Conservation (phyloP, 495 filamentous ascomycete species). For the Aspergillus mulundensis region DNA sequence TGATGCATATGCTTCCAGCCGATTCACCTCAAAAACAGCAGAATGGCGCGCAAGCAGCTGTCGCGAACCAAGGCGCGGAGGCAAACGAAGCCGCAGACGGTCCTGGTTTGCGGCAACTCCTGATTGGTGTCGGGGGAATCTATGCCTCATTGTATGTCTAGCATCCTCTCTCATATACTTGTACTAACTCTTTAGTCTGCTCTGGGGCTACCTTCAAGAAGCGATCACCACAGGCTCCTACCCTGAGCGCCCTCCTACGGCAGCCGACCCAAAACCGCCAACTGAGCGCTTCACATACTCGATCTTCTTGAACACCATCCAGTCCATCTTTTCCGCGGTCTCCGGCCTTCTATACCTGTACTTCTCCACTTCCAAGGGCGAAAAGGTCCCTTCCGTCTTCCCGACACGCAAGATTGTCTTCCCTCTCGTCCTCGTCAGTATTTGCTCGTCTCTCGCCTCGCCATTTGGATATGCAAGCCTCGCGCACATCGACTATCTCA, state of each 20-base stretch:
- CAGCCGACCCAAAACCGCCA: constrained; percentile 48
- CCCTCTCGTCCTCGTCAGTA: constrained; percentile 79
- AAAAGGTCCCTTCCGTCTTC: constrained; percentile 62
- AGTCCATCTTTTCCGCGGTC: constrained; percentile 82
- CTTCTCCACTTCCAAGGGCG: constrained; percentile 55
- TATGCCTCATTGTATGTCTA: constrained; percentile 86
- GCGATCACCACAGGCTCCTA: constrained; percentile 95
- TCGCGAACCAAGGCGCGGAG: constrained; percentile 38
- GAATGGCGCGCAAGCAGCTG: constrained; percentile 21
- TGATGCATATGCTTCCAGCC: constrained; percentile 40
- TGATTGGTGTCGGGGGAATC: constrained; percentile 87
- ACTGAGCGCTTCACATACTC: constrained; percentile 80
- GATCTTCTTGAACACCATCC: constrained; percentile 92
- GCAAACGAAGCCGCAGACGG: constrained; percentile 32
- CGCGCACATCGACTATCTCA: constrained; percentile 96
- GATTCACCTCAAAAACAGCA: constrained; percentile 25
- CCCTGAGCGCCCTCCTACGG: constrained; percentile 34
- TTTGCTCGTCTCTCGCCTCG: constrained; percentile 81
- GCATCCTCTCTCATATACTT: neutral
- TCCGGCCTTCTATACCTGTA: constrained; percentile 79
- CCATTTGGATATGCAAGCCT: constrained; percentile 95
- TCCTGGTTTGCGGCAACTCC: constrained; percentile 63
- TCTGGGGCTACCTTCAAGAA: constrained; percentile 96
- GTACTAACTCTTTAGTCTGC: constrained; percentile 58
- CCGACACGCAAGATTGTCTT: constrained; percentile 66